A percentile compares a stretch with the other conserved stretches of the same genome.
Evolutionary conservation across 352 stramenopile genomes (phyloP).

Genomic region (Peronospora farinosa): DNA sequence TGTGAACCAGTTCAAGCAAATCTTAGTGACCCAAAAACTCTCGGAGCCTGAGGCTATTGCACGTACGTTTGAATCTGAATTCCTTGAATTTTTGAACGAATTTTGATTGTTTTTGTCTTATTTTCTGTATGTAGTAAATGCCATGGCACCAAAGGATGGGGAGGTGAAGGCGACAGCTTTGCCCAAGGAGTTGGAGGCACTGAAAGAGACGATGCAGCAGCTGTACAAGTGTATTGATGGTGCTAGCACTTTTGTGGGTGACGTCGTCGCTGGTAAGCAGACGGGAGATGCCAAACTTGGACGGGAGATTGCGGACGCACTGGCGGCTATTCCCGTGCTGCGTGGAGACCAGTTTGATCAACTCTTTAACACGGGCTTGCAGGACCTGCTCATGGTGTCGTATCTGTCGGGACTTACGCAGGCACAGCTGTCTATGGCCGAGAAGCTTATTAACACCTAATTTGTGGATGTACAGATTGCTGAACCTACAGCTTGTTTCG

Average conservation of each 20-base stretch:
- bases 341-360: conserved; percentile 93
- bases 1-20: conserved; percentile 91
- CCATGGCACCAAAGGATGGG: conserved; percentile 55
- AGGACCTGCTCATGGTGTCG: conserved; percentile 98
- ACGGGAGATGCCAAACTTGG: conserved; percentile 86
- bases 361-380: conserved; percentile 93
- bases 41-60: conserved; percentile 92
- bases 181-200: conserved; percentile 71
- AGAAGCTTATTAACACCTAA: conserved; percentile 94
- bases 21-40: conserved; percentile 88
- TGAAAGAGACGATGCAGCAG: conserved; percentile 79
- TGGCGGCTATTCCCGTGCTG: conserved; percentile 92
- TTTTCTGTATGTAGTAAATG: conserved; percentile 42
- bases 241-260: conserved; percentile 84
- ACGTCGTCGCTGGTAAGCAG: conserved; percentile 81
- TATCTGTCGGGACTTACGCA: conserved; percentile 96
- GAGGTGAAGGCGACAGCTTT: conserved; percentile 30
- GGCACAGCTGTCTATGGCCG: conserved; percentile 95
- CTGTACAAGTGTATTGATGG: conserved; percentile 90
- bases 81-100: background rate
- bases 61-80: conserved; percentile 46
- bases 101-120: conserved; percentile 7
- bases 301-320: conserved; percentile 89
- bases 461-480: conserved; percentile 8
- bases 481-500: conserved; percentile 12